Percentiles rank a stretch among this genome's conserved stretches.
Conservation (phyloP, 345 rosid genomes). For the Eucalyptus sp. region DNA sequence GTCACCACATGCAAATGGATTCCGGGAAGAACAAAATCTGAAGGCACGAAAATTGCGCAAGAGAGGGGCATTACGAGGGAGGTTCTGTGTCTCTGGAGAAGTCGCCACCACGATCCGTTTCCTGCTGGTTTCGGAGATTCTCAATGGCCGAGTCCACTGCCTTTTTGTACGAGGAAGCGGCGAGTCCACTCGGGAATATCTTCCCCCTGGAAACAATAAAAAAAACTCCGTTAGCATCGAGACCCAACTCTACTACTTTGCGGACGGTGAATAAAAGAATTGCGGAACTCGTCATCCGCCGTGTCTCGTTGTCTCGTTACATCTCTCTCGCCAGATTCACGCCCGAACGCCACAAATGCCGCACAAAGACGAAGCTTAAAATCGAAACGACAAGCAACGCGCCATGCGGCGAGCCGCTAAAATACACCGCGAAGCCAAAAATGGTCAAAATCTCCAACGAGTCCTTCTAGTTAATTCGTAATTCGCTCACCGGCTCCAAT, state of each 20-base stretch:
- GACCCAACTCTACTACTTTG: neutral
- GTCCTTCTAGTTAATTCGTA: neutral
- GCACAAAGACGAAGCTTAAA: neutral
- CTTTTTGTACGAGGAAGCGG: constrained; percentile 77
- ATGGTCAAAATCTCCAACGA: neutral
- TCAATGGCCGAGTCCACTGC: constrained; percentile 78
- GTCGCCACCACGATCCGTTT: constrained; percentile 18
- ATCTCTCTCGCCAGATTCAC: neutral
- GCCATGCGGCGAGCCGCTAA: neutral
- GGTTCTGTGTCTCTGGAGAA: constrained; percentile 17
- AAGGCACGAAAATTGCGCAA: neutral
- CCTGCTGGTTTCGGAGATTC: constrained; percentile 37
- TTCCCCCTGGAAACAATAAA: constrained; percentile 42
- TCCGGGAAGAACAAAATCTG: neutral
- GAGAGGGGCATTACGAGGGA: constrained; percentile 26
- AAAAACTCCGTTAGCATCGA: neutral
- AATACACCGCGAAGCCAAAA: neutral
- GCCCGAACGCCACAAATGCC: neutral
- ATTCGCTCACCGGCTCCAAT: neutral
- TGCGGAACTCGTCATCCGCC: neutral
- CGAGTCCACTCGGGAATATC: constrained; percentile 74
- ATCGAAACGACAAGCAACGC: neutral
- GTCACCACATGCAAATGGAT: too few species aligned
- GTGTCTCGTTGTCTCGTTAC: neutral
- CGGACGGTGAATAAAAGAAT: neutral